Percentiles rank a stretch among this genome's conserved stretches.
These are phyloP conservation scores for Hypoxylon rickii DNA, from an alignment of 495 filamentous ascomycete genomes.

Conservation along the genomic window DNA sequence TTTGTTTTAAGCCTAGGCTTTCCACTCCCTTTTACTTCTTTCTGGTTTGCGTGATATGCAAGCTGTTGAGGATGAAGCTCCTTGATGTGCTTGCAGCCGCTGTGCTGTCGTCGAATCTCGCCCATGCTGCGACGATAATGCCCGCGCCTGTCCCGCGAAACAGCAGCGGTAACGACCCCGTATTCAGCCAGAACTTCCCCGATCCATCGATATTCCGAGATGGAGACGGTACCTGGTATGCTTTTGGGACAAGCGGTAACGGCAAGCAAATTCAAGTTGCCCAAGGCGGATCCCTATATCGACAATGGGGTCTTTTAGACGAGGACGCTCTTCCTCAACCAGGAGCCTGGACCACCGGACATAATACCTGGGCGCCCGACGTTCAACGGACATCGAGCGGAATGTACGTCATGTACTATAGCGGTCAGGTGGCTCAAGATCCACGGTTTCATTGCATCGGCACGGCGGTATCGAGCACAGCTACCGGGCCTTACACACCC, in stretches of 20 bases:
- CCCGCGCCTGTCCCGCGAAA: constrained; percentile 1
- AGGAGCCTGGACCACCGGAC: constrained; percentile 38
- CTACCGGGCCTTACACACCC: constrained; percentile 58
- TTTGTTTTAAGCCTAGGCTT: constrained; percentile 23
- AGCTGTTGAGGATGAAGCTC: constrained; percentile 25
- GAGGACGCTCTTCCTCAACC: constrained; percentile 36
- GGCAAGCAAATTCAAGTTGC: constrained; percentile 45
- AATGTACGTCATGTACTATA: constrained; percentile 64
- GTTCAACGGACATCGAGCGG: constrained; percentile 44
- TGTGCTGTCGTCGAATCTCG: constrained; percentile 20
- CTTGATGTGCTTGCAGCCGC: constrained; percentile 25
- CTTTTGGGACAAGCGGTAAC: constrained; percentile 43
- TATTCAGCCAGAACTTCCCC: constrained; percentile 39
- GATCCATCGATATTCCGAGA: constrained; percentile 44
- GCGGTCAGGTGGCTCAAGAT: constrained; percentile 47
- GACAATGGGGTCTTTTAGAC: constrained; percentile 39
- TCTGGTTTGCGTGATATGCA: constrained; percentile 17
- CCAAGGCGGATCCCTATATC: constrained; percentile 20
- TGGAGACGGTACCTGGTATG: constrained; percentile 40
- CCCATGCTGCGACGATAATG: constrained; percentile 20
- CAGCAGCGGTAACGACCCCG: constrained; percentile 12
- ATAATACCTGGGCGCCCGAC: constrained; percentile 57
- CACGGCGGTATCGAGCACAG: constrained; percentile 47
- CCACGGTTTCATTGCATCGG: constrained; percentile 59
- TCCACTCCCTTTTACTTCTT: constrained; percentile 4